Evolutionary conservation across 2,329 filamentous ascomycete genomes (phyloP).

Genomic region (Diaporthe velutina): DNA sequence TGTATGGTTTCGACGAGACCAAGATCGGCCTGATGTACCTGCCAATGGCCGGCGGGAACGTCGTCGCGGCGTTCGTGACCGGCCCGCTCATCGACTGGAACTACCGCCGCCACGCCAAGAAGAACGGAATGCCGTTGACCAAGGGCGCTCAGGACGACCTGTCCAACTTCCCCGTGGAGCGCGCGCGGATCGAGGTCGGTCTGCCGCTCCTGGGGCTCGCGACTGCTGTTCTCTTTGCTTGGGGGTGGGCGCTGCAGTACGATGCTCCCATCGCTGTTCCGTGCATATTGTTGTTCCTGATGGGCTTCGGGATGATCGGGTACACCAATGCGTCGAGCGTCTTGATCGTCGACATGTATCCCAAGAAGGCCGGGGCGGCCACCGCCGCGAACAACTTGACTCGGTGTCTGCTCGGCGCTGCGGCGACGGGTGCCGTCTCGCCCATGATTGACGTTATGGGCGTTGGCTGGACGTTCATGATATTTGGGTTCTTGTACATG

Average conservation of each 20-base stretch:
- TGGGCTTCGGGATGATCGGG: conserved; percentile 64
- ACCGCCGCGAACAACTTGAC: conserved; percentile 70
- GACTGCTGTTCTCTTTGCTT: conserved; percentile 59
- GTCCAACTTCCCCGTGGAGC: conserved; percentile 63
- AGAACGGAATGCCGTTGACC: conserved; percentile 65
- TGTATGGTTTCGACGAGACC: conserved; percentile 72
- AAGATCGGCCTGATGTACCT: conserved; percentile 67
- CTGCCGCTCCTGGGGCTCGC: conserved; percentile 65
- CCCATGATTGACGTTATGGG: conserved; percentile 66
- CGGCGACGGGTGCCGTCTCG: conserved; percentile 63
- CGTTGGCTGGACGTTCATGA: conserved; percentile 63
- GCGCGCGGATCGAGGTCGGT: conserved; percentile 62
- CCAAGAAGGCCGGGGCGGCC: conserved; percentile 63
- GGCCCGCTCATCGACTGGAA: conserved; percentile 76
- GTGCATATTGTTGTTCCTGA: conserved; percentile 59
- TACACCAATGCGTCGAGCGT: conserved; percentile 66
- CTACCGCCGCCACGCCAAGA: conserved; percentile 71
- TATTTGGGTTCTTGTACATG: conserved; percentile 59
- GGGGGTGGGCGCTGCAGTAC: conserved; percentile 65
- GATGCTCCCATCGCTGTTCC: conserved; percentile 59
- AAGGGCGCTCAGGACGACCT: conserved; percentile 65
- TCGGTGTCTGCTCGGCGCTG: conserved; percentile 67
- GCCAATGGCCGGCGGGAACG: conserved; percentile 63
- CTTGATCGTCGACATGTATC: conserved; percentile 69
- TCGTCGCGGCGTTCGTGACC: conserved; percentile 57